Base-by-base conservation (phyloP, 2,329 filamentous ascomycete genomes). In the Bipolaris zeicola region DNA sequence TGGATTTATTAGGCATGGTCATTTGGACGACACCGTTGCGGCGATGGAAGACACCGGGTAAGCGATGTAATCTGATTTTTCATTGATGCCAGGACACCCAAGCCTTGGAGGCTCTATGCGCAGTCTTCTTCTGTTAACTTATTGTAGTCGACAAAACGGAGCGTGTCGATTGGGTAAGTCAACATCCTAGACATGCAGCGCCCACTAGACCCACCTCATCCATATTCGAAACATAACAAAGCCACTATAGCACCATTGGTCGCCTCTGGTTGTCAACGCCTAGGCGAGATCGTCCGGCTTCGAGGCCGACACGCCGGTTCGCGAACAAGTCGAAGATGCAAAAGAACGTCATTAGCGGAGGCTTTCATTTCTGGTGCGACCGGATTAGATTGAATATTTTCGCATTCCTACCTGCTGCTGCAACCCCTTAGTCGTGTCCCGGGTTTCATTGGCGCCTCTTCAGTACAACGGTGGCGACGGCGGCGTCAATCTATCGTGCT, bases 211-310 rank as follows among this genome's bases (percentile, higher is more conserved):
- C 31, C 22, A 22, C 10, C 14, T 13, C 10, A 8, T 36, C 51
- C n/a, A 20, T 57, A 61, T 61, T 34, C 44, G 55, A 63, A 65
- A 63, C 62, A 49, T 28, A 38, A 13, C 46, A 33, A 48, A 52
- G 42, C 33, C 6, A 36, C 26, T 33, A 48, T 26, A 44, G 33
- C 42, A 4, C 22, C 31, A 6, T 39, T 13, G 13, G 18, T 43
- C 41, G 24, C 41, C 36, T 49, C 13, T 20, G n/a, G 18, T 2
- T 34, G 5, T 22, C 16, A 18, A 39, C 26, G 33, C 39, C 56
- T 38, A 47, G 42, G 24, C 5, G 26, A 11, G 10, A 16, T 52
- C 50, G 34, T 42, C 34, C 50, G 24, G 16, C 16, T 36, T 37
- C 18, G n/a, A 41, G 33, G 14, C 31, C 22, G 37, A n/a, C 6